Evolutionary conservation across 345 rosid genomes (phyloP).

Genomic region (Laguncularia racemosa): DNA sequence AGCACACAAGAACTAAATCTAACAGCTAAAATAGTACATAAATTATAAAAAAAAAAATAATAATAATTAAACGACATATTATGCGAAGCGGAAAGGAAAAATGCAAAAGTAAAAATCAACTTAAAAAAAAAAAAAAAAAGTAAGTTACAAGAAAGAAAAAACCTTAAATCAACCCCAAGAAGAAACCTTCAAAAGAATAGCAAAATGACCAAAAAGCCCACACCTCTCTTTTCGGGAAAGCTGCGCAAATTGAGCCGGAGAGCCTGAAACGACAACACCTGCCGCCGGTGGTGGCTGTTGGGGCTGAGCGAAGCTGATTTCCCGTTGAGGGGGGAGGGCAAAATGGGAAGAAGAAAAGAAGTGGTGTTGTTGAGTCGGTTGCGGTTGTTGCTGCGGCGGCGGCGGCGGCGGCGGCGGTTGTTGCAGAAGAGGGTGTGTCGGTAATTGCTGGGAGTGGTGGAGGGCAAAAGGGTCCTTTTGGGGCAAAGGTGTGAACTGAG

Average conservation of each 20-base stretch:
- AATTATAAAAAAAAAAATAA: no score
- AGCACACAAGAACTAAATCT: no score
- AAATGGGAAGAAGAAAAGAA: slow-evolving; percentile 18
- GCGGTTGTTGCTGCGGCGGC: background rate
- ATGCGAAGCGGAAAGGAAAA: no score
- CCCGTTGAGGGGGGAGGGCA: slow-evolving; percentile 32
- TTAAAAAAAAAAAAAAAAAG: slow-evolving; percentile 6
- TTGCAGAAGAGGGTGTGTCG: slow-evolving; percentile 22
- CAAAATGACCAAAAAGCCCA: background rate
- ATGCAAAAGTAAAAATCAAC: background rate
- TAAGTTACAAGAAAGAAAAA: background rate
- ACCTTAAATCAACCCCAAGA: background rate
- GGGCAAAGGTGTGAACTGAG: slow-evolving; percentile 11
- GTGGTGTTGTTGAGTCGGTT: background rate
- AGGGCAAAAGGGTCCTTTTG: slow-evolving; percentile 10
- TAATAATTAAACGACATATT: no score
- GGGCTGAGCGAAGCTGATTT: slow-evolving; percentile 49
- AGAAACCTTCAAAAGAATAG: background rate
- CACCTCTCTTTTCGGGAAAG: slow-evolving; percentile 62
- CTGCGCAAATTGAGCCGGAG: slow-evolving; percentile 15
- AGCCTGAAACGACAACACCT: slow-evolving; percentile 22
- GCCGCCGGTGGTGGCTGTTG: slow-evolving; percentile 20
- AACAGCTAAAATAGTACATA: no score
- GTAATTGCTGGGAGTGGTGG: slow-evolving; percentile 12
- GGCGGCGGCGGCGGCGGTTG: background rate